Conservation (phyloP, 2,329 filamentous ascomycete species). For the Colletotrichum kahawae region DNA sequence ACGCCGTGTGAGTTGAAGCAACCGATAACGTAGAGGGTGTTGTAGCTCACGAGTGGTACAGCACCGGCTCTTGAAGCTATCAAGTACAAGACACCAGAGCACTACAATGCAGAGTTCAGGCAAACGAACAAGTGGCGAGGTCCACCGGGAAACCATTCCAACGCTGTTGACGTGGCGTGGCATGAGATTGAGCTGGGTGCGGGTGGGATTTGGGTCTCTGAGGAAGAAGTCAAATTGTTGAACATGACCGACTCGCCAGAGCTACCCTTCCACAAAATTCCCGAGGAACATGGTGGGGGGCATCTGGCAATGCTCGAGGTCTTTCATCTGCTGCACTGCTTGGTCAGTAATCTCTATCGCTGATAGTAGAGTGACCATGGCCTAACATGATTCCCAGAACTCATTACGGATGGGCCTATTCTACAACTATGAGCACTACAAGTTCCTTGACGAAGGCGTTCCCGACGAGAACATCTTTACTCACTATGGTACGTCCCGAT, state of each 20-base stretch:
- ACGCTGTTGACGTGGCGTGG: conserved; percentile 2
- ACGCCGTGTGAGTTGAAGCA: neutral
- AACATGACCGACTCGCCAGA: conserved; percentile 13
- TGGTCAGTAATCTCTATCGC: neutral
- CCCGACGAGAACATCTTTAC: conserved; percentile 6
- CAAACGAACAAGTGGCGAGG: conserved; percentile 15
- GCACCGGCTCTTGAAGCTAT: neutral
- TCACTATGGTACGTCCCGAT: neutral
- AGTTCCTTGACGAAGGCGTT: conserved; percentile 7
- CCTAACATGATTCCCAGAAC: neutral
- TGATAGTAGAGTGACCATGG: rapidly evolving
- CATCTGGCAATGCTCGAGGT: conserved; percentile 14
- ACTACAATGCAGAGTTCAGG: conserved; percentile 14
- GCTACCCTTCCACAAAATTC: conserved; percentile 3
- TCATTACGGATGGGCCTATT: conserved; percentile 1
- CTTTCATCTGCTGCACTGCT: conserved; percentile 6
- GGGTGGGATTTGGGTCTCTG: conserved; percentile 2
- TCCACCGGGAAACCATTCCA: conserved; percentile 1
- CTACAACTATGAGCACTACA: conserved; percentile 7
- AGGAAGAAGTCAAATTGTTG: neutral
- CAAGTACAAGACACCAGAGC: neutral
- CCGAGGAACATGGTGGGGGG: conserved; percentile 4
- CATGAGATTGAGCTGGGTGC: conserved; percentile 12
- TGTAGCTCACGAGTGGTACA: neutral
- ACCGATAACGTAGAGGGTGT: neutral